These are phyloP conservation scores for Sporisorium exsertum DNA, from an alignment of 1,284 basidiomycete genomes.

Conservation along the genomic window DNA sequence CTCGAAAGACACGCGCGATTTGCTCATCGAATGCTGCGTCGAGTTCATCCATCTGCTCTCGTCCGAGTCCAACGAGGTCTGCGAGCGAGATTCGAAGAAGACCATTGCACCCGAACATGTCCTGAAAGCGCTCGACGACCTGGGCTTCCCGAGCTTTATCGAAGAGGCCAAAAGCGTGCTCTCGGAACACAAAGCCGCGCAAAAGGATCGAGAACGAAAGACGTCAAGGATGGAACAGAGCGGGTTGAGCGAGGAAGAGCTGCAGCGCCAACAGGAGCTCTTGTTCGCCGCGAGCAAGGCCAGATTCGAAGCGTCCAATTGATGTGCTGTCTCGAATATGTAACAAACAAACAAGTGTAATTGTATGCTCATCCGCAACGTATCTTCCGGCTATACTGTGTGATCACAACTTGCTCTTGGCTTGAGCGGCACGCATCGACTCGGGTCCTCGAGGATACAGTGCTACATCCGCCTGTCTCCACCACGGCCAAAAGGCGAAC, in stretches of 20 bases:
- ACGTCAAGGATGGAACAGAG: slow-evolving; percentile 79
- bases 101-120: slow-evolving; percentile 99
- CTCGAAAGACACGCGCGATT: slow-evolving; percentile 93
- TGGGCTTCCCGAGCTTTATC: slow-evolving; percentile 89
- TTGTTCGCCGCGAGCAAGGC: slow-evolving; percentile 87
- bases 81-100: slow-evolving; percentile 98
- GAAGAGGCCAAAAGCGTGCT: slow-evolving; percentile 90
- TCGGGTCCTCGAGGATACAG: slow-evolving; percentile 30
- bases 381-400: background rate
- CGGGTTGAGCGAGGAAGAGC: slow-evolving; percentile 90
- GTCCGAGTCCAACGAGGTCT: slow-evolving; percentile 96
- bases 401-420: slow-evolving; percentile 22
- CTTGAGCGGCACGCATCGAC: slow-evolving; percentile 25
- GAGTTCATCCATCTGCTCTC: slow-evolving; percentile 99
- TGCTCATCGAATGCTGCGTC: slow-evolving; percentile 98
- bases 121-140: slow-evolving; percentile 86
- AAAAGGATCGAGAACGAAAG: slow-evolving; percentile 81
- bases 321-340: background rate
- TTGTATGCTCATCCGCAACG: background rate
- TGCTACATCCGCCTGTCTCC: slow-evolving; percentile 48
- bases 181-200: slow-evolving; percentile 93
- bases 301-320: slow-evolving; percentile 71
- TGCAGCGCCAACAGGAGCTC: slow-evolving; percentile 86
- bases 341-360: background rate
- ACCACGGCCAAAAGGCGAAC: slow-evolving; percentile 60